Conservation (phyloP, 106 monocot species). For the Alisma plantagoaquatica region DNA sequence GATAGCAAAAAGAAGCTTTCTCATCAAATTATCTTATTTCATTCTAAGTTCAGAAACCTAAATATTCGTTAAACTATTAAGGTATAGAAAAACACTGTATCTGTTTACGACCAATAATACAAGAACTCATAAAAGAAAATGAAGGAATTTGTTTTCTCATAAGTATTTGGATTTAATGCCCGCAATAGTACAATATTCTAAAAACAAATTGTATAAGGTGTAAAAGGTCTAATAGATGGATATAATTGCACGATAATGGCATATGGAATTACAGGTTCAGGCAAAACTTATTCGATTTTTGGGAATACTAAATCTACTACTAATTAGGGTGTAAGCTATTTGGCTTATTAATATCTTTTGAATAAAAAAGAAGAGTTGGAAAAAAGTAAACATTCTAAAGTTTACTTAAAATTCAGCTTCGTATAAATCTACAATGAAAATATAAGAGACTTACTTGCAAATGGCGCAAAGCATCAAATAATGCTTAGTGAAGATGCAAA, state of each 20-base stretch:
- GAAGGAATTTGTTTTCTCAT: neutral
- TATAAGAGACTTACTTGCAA: neutral
- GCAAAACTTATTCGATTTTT: neutral
- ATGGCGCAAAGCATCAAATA: neutral
- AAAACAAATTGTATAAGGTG: neutral
- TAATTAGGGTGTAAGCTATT: neutral
- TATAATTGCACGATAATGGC: neutral
- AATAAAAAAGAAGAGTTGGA: neutral
- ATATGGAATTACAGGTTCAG: neutral
- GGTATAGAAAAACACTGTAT: neutral
- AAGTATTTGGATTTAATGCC: neutral
- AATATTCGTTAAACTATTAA: neutral
- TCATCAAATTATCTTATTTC: neutral
- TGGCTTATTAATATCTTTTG: neutral
- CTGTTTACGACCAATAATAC: neutral
- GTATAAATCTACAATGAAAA: neutral
- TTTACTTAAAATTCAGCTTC: neutral
- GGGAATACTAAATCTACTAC: neutral
- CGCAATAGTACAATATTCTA: neutral
- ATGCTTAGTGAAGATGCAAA: neutral
- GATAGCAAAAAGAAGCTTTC: neutral
- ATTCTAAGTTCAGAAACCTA: neutral
- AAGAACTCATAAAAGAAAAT: neutral
- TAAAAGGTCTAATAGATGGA: neutral
- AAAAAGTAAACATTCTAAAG: neutral